Evolutionary conservation across 208 protist species (phyloP), one percentile per base, ranked within the genome.

Genomic region (Leishmania aethiopica): DNA sequence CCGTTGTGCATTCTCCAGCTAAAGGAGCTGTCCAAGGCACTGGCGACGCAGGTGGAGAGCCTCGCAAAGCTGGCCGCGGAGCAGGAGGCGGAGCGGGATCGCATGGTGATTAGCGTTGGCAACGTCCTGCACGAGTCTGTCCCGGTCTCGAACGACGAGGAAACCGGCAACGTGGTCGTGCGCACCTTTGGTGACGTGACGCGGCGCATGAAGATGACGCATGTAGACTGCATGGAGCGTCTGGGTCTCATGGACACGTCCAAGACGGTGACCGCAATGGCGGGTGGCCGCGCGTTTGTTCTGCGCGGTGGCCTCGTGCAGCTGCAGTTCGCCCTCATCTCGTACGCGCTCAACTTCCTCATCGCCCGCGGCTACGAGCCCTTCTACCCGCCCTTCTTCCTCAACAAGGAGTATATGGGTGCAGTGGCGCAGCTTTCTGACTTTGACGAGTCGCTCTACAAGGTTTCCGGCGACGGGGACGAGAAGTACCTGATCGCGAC

Each of bases 401-500:
- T 99, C 88, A 98, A 99, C 85, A 99, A 99, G 87, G 93, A 99
- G 7, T 82, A 97, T 35, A 99, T 99, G 99, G 92, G 84, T 25
- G 91, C 99, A 60, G 98, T 99, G 40, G 97, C 98, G 71, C 99
- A 99, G 93, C 97, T 99, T n/a, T 95, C 92, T 37, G 96, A 99
- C 82, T 99, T 99, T 87, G 99, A 99, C 85, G 99, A 99, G 82
- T 96, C 98, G 78, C 94, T 99, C 4, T 99, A 99, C 96, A 99
- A 99, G 82, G 97, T 99, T 5, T 90, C 91, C 53, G 99, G 97
- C 60, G 97, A 99, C 40, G 97, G 97, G 22, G 99, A 99, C 49
- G 99, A 99, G 66, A 99, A 99, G 94, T 99, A 99, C 90, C 94
- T 99, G 22, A 99, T 99, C 92, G 99, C 99, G 55, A 99, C 99